These are phyloP conservation scores for Cucurbita moschata DNA, from an alignment of 306 rosid genomes.

Conservation along the genomic window DNA sequence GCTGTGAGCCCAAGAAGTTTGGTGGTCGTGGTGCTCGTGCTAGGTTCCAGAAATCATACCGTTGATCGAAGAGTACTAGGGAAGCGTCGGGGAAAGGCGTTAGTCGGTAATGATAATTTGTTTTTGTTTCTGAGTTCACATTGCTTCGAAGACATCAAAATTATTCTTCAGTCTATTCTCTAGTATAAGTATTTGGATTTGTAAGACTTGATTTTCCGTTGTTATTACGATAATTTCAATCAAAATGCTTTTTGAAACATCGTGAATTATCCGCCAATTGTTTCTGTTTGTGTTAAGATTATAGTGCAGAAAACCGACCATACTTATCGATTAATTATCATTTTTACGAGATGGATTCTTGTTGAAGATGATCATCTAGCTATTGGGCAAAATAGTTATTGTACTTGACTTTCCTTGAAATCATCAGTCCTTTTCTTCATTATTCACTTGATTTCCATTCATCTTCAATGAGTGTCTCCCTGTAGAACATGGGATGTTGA, in stretches of 20 bases:
- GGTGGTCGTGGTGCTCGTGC: conserved; percentile 64
- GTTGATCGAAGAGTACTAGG: conserved; percentile 15
- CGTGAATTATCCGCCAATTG: neutral
- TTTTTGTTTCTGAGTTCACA: neutral
- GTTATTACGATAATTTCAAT: neutral
- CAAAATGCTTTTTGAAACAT: neutral
- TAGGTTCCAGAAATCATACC: conserved; percentile 59
- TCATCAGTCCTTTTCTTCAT: neutral
- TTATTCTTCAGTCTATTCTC: conserved; percentile 15
- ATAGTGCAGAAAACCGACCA: neutral
- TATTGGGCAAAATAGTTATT: neutral
- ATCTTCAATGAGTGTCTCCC: neutral
- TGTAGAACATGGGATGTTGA: neutral
- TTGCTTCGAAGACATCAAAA: conserved; percentile 11
- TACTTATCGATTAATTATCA: neutral
- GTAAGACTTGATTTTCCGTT: neutral
- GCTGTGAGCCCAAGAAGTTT: conserved; percentile 65
- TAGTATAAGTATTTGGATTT: neutral
- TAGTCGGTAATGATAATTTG: neutral
- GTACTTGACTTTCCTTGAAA: neutral
- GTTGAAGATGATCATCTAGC: neutral
- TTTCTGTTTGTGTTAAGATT: neutral
- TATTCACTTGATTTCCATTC: neutral
- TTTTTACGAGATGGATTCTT: neutral
- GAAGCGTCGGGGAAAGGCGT: neutral